Base-by-base conservation (phyloP, 139 green algal species). In the Picochlorum sp. region DNA sequence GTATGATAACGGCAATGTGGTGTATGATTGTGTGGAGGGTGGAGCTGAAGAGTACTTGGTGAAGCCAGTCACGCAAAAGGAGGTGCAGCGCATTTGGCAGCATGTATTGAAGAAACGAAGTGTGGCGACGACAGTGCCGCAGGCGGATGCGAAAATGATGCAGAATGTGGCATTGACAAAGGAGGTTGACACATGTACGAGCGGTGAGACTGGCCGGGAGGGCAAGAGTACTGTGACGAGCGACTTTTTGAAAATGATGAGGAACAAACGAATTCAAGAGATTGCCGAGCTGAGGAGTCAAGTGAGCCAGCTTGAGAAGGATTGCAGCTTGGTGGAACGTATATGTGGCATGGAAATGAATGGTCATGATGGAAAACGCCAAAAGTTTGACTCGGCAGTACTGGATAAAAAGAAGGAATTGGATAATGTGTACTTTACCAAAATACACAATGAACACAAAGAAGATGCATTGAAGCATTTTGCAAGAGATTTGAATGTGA, bases 31-130 rank as follows among this genome's bases (percentile, higher is more conserved):
- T 62, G 87, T 97, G 45, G 73, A 67, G 9, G 61, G 65, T 5
- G 90, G 90, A 2, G 90, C 90, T 6, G 90, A 95, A 65, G 90
- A 97, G 62, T 97, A 95, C 56, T 72, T 96, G 37, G 67, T 96
- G 13, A 97, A 97, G 72, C 90, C 90, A 1, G 80, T 97, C 2
- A 96, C 85, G 0, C 81, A 78, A 34, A 95, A 95, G 72, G 88
- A 95, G 71, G 79, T 96, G 21, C 80, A 89, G 67, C 66, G 71
- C 55, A 71, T 78, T 21, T 96, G 90, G 88, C 83, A 87, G 77
- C 89, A 96, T 68, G 87, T 95, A 18, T 88, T 86, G 77, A 81
- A 82, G 37, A 74, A 85, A 24, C 69, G 75, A 47, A 47, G 23
- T 21, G 64, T 60, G 30, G 47, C 47, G 3, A 69, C 60, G 10